Evolutionary conservation across 1,284 basidiomycete species (phyloP), one percentile per base, ranked within the genome.

Genomic region (Athelia sp.): DNA sequence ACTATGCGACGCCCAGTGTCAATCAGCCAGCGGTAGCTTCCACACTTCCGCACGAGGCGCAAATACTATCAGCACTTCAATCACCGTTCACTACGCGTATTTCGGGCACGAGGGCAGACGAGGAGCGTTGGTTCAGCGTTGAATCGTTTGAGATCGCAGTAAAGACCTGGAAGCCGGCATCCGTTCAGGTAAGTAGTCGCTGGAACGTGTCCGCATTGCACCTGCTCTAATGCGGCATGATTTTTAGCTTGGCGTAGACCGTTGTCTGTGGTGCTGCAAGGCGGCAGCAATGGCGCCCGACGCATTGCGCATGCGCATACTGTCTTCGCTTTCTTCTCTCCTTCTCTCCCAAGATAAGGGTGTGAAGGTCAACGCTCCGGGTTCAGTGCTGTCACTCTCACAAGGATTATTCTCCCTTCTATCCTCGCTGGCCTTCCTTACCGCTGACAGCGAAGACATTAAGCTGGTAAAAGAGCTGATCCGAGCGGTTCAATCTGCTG

Each of bases 181-280:
- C 78, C 23, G 70, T 74, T 56, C 81, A 83, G 58, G 66, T 76
- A 53, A 22, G 62, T 53, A 23, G 9, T 26, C 19, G 29, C 6
- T 24, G 43, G 18, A 29, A 15, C 26, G 26, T 29, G 26, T 4
- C 31, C 8, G 2, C 9, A 14, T 48, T 24, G 42, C 47, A 13
- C 38, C n/a, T 50, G 4, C 29, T 50, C 17, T 45, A 29, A 48
- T 22, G 40, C 9, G 36, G 47, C 42, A 11, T 47, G 14, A n/a
- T n/a, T n/a, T n/a, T n/a, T 55, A 82, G 81, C 67, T 63, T 4
- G 72, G 62, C 52, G 62, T 83, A 11, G 78, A 81, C 50, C 76
- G 84, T 17, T 79, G 75, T 54, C 54, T 83, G 23, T 88, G 84
- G 84, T 87, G 84, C 56, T 80, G 78, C 54, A 78, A 77, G 56